phyloP scores from a whole-genome alignment of 768 basidiomycete species.

The Hemileccinum impolitum region DNA sequence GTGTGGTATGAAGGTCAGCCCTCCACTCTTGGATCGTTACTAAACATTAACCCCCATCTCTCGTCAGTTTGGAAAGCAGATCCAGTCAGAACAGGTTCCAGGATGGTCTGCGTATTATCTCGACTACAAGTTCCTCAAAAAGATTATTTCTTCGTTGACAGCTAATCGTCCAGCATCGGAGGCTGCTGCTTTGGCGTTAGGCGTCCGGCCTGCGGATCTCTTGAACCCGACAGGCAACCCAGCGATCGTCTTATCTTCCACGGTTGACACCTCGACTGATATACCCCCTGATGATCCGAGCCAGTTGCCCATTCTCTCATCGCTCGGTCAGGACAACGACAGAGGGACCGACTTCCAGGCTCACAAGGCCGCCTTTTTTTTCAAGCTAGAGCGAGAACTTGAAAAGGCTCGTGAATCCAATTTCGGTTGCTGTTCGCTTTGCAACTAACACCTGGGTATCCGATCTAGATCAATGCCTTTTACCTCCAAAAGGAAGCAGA shows the following conservation, averaged over 20 bases:
- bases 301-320: constrained; percentile 57
- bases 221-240: constrained; percentile 33
- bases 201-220: constrained; percentile 67
- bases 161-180: constrained; percentile 89
- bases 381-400: constrained; percentile 94
- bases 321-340: constrained; percentile 63
- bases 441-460: constrained; percentile 1
- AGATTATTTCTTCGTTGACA: constrained; percentile 94
- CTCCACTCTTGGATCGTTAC: neutral
- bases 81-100: constrained; percentile 93
- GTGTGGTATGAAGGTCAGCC: constrained; percentile 31
- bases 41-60: neutral
- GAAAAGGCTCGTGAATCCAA: constrained; percentile 69
- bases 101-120: constrained; percentile 96
- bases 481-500: constrained; percentile 98
- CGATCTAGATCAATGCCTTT: constrained; percentile 87
- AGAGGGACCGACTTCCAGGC: constrained; percentile 86
- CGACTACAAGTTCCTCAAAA: constrained; percentile 98
- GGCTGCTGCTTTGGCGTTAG: constrained; percentile 81
- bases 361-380: constrained; percentile 97
- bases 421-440: constrained; percentile 3
- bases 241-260: constrained; percentile 27
- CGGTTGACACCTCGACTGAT: constrained; percentile 10
- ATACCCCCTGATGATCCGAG: constrained; percentile 38
- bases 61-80: constrained; percentile 92